Conservation (phyloP, 2,329 filamentous ascomycete genomes). For the Fusarium avenaceum region DNA sequence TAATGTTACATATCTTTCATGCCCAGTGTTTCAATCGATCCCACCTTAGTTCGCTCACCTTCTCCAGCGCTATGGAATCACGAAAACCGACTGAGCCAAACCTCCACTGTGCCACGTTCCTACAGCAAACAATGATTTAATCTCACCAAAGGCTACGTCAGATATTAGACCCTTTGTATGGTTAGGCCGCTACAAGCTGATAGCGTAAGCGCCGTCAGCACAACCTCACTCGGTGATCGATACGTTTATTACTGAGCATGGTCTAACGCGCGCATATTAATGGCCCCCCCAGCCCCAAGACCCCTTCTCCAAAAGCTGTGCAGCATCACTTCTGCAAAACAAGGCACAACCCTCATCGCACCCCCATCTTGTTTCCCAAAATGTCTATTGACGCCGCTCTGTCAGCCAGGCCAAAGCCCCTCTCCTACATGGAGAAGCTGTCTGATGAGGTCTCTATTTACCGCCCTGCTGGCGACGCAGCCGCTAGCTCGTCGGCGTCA, state of each 20-base stretch:
- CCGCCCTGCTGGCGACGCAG: not conserved
- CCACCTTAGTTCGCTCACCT: not conserved
- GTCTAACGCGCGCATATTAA: not conserved
- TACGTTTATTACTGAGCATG: not conserved
- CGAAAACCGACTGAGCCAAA: not conserved
- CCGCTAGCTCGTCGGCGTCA: not conserved
- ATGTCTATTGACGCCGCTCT: constrained; percentile 4
- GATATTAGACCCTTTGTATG: not conserved
- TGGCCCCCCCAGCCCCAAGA: not conserved
- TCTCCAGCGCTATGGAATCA: not conserved
- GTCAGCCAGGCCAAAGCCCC: constrained; percentile 3
- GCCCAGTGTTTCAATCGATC: not conserved
- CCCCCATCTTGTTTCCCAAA: not conserved
- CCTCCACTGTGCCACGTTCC: not conserved
- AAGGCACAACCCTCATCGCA: not conserved
- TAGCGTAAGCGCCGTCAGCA: constrained; percentile 12
- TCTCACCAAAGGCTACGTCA: constrained; percentile 16
- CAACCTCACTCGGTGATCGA: not conserved
- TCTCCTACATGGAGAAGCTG: constrained; percentile 31
- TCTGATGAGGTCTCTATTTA: constrained; percentile 21
- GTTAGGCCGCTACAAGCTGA: not conserved
- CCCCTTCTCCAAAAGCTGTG: not conserved
- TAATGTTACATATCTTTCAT: not conserved
- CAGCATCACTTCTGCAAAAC: too few species aligned
- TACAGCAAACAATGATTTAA: constrained; percentile 5